Evolutionary conservation across 169 alveolate genomes (phyloP).

Genomic region (Cryptosporidium parvum): DNA sequence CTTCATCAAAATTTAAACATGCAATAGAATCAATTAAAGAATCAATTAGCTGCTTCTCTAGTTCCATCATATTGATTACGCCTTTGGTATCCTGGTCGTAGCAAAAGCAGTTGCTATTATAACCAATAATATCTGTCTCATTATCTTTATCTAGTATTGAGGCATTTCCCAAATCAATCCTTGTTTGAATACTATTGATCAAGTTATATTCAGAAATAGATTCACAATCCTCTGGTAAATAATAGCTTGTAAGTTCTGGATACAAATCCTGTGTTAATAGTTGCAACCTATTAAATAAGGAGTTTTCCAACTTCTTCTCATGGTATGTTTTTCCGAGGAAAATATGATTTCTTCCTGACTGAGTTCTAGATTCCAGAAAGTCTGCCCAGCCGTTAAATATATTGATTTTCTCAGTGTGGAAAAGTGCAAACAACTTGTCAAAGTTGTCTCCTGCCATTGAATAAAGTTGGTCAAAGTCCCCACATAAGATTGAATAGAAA

Average conservation of each 20-base stretch:
- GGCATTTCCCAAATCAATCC: background rate
- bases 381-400: constrained; percentile 68
- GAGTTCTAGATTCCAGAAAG: constrained; percentile 53
- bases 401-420: constrained; percentile 43
- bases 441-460: constrained; percentile 5
- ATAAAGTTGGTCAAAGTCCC: constrained; percentile 49
- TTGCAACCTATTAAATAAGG: constrained; percentile 23
- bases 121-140: constrained; percentile 8
- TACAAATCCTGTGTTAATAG: constrained; percentile 21
- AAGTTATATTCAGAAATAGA: constrained; percentile 20
- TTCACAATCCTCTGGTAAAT: constrained; percentile 24
- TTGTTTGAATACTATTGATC: constrained; percentile 4
- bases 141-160: background rate
- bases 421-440: constrained; percentile 69
- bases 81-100: background rate
- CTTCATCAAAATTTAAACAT: background rate
- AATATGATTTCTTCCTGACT: constrained; percentile 14
- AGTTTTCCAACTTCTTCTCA: background rate
- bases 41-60: constrained; percentile 50
- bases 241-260: background rate
- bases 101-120: constrained; percentile 21
- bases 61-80: constrained; percentile 14
- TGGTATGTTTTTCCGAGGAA: constrained; percentile 41
- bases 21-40: constrained; percentile 44
- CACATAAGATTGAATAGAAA: constrained; percentile 38